phyloP scores from a whole-genome alignment of 139 green algal species.

The Picochlorum costavermella region DNA sequence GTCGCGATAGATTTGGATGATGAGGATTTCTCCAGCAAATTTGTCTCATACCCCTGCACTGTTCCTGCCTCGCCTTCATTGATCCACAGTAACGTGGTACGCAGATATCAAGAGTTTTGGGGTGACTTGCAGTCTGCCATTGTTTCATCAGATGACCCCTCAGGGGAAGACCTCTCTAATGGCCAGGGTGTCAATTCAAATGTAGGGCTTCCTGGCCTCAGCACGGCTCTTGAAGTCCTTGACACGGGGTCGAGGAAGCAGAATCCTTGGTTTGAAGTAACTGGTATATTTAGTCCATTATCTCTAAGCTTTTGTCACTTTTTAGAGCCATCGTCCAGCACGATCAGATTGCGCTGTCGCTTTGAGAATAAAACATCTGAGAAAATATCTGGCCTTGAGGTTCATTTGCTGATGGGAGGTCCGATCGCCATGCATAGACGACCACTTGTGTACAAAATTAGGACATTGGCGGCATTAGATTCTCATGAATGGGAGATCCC shows the following conservation, averaged over 20 bases:
- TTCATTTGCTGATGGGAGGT: conserved; percentile 18
- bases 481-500: conserved; percentile 15
- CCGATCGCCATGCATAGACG: conserved; percentile 17
- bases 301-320: conserved; percentile 15
- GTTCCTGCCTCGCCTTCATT: conserved; percentile 17
- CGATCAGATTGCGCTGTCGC: conserved; percentile 19
- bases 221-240: no score
- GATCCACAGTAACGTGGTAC: conserved; percentile 5
- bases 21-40: background rate
- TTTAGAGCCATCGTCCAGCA: conserved; percentile 7
- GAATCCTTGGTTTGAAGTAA: conserved; percentile 5
- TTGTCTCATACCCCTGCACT: conserved; percentile 26
- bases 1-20: conserved; percentile 12
- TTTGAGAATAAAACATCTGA: conserved; percentile 24
- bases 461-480: conserved; percentile 6
- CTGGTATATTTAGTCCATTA: conserved; percentile 14
- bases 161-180: conserved; percentile 7
- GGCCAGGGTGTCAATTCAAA: conserved; percentile 8
- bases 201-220: conserved; percentile 11
- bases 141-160: background rate
- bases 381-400: conserved; percentile 22
- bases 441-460: conserved; percentile 18
- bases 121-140: conserved; percentile 21
- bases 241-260: no score
- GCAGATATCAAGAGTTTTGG: conserved; percentile 18